Conservation (phyloP, 352 stramenopile species). For the Globisporangium rhizosaccharum region DNA sequence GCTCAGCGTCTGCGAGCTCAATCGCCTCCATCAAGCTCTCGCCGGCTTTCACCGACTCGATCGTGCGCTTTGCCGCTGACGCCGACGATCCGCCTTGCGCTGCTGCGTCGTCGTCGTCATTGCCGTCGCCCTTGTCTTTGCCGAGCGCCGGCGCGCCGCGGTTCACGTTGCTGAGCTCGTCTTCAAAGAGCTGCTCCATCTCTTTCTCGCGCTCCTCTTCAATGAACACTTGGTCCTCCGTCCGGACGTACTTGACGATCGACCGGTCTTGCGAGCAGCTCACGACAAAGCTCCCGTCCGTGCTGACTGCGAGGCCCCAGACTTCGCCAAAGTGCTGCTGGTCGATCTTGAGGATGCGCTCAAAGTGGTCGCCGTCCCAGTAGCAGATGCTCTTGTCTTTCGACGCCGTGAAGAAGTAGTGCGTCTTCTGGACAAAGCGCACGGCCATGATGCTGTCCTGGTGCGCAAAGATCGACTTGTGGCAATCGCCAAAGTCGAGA, state of each 20-base stretch:
- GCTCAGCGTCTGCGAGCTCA: constrained; percentile 90
- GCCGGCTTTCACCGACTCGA: constrained; percentile 88
- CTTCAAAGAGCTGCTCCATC: constrained; percentile 94
- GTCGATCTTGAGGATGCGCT: constrained; percentile 86
- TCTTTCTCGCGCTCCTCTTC: constrained; percentile 97
- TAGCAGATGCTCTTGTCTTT: constrained; percentile 98
- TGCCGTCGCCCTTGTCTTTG: constrained; percentile 59
- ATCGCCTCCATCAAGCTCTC: constrained; percentile 95
- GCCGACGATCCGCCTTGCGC: constrained; percentile 49
- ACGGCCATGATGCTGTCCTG: constrained; percentile 97
- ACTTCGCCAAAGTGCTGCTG: constrained; percentile 77
- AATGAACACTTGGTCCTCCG: constrained; percentile 96
- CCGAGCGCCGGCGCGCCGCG: constrained; percentile 49
- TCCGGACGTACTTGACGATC: constrained; percentile 95
- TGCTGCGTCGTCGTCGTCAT: constrained; percentile 20
- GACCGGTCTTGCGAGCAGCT: constrained; percentile 96
- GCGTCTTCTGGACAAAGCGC: constrained; percentile 93
- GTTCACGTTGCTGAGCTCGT: constrained; percentile 85
- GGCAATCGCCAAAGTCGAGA: constrained; percentile 99
- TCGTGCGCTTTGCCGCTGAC: constrained; percentile 88
- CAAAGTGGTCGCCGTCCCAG: constrained; percentile 98
- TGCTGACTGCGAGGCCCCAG: constrained; percentile 86
- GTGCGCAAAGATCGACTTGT: constrained; percentile 98
- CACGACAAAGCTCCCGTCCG: constrained; percentile 94
- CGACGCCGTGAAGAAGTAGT: constrained; percentile 98